Conservation (phyloP, 1,284 basidiomycete species). For the Anthracocystis panici-leucophaei region DNA sequence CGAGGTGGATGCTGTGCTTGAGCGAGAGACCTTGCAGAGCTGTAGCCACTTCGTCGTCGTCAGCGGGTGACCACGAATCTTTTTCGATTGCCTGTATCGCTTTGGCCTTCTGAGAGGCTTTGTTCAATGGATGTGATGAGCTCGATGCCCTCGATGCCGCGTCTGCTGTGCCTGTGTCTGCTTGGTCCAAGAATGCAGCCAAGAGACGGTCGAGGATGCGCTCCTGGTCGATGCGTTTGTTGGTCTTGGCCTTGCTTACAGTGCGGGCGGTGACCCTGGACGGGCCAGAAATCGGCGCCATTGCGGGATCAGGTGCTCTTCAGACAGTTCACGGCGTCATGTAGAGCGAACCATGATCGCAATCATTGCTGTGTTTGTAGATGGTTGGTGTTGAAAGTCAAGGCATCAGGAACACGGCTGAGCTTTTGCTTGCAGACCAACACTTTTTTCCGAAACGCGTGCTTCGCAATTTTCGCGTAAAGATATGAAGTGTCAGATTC, state of each 20-base stretch:
- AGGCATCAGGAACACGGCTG: not conserved
- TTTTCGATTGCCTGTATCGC: constrained; percentile 28
- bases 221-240: constrained; percentile 41
- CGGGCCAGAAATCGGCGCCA: constrained; percentile 25
- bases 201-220: constrained; percentile 37
- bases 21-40: constrained; percentile 44
- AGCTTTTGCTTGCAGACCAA: constrained; percentile 4
- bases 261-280: constrained; percentile 15
- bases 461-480: constrained; percentile 2
- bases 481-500: constrained; percentile 1
- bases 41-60: constrained; percentile 25
- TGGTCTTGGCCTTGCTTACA: constrained; percentile 30
- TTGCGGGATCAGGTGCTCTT: not conserved
- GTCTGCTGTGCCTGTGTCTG: not conserved
- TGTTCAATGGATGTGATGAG: not conserved
- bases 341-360: not conserved
- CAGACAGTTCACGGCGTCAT: not conserved
- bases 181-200: constrained; percentile 8
- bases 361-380: not conserved
- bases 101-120: constrained; percentile 21
- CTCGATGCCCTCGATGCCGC: not conserved
- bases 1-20: constrained; percentile 45
- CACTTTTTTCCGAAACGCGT: constrained; percentile 19
- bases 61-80: constrained; percentile 44
- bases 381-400: not conserved